Percentiles rank a stretch among this genome's conserved stretches.
Evolutionary conservation across 169 alveolate genomes (phyloP).

Genomic region (Amoebophrya sp.): DNA sequence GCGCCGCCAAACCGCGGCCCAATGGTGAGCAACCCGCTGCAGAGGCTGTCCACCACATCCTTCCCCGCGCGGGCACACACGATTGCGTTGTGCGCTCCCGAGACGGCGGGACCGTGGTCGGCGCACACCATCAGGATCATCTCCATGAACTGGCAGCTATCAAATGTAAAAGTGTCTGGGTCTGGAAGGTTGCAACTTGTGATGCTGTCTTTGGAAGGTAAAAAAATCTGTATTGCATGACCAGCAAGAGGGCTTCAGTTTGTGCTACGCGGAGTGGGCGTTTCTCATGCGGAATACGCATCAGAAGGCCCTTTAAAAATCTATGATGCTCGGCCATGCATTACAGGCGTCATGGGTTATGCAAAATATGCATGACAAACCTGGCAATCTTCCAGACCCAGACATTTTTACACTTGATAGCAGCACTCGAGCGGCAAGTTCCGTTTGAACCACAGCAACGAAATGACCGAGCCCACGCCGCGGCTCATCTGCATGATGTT

Average conservation of each 20-base stretch:
- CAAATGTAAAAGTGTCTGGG: too few relatives aligned
- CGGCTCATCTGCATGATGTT: conserved; percentile 30
- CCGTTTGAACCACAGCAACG: conserved; percentile 55
- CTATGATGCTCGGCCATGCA: too few relatives aligned
- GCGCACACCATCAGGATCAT: conserved; percentile 53
- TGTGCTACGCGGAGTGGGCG: not conserved
- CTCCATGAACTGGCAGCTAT: conserved; percentile 53
- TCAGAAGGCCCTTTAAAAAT: too few relatives aligned
- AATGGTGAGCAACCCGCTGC: conserved; percentile 54
- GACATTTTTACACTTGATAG: too few relatives aligned
- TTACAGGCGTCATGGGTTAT: too few relatives aligned
- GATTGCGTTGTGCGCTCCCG: conserved; percentile 55
- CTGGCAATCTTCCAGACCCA: too few relatives aligned
- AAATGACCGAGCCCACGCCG: conserved; percentile 54
- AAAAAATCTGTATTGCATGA: too few relatives aligned
- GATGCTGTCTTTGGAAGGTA: too few relatives aligned
- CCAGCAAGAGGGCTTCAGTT: conserved; percentile 10
- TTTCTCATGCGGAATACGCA: too few relatives aligned
- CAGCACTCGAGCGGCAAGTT: conserved; percentile 49
- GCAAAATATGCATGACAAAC: too few relatives aligned
- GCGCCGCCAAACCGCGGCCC: conserved; percentile 58
- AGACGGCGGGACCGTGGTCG: conserved; percentile 58
- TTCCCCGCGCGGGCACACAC: conserved; percentile 38
- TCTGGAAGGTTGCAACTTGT: too few relatives aligned
- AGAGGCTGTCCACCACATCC: conserved; percentile 49